A percentile compares a stretch with the other conserved stretches of the same genome.
Evolutionary conservation across 2,329 filamentous ascomycete genomes (phyloP).

Genomic region (Colletotrichum higginsianum): DNA sequence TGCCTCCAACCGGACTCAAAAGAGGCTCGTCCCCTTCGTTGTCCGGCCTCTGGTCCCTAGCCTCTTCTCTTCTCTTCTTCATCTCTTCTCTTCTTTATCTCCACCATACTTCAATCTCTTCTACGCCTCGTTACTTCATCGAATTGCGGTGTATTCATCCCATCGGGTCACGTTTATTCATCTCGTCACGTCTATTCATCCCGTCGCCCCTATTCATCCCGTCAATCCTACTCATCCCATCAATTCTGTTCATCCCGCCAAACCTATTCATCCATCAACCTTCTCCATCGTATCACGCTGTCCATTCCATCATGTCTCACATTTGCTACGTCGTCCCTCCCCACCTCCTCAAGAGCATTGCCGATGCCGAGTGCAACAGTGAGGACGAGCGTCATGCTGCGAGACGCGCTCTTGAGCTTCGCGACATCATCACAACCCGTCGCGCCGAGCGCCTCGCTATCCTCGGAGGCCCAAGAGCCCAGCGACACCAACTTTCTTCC

Average conservation of each 20-base stretch:
- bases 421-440: constrained; percentile 49
- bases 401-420: constrained; percentile 52
- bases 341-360: constrained; percentile 61
- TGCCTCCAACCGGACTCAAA: not conserved
- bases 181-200: no score
- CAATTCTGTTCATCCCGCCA: no score
- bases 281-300: no score
- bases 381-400: constrained; percentile 55
- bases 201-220: no score
- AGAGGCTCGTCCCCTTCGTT: not conserved
- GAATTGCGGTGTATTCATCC: no score
- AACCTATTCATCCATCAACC: no score
- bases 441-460: constrained; percentile 54
- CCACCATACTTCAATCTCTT: no score
- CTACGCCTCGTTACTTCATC: no score
- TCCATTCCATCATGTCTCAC: constrained; percentile 18
- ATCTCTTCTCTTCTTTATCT: not conserved
- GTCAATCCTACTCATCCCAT: no score
- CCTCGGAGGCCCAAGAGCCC: constrained; percentile 52
- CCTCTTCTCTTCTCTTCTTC: not conserved
- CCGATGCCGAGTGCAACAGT: constrained; percentile 55
- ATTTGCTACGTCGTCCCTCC: constrained; percentile 62
- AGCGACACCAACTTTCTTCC: constrained; percentile 37
- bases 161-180: no score
- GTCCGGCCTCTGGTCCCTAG: no score